Conservation (phyloP, 129 eudicot species). For the Flaveria robusta region DNA sequence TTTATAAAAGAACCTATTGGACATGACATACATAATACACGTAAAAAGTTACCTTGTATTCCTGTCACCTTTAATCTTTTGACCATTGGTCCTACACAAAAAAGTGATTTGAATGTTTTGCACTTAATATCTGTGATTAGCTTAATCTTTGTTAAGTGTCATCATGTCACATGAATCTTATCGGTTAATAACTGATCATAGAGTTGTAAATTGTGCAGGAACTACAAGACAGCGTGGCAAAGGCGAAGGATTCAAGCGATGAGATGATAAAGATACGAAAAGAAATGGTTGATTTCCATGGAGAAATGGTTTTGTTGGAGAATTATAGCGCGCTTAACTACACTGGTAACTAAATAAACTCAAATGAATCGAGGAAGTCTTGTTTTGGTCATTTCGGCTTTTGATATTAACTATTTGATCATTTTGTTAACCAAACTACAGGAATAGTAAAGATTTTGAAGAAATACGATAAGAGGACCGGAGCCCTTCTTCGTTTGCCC, state of each 20-base stretch:
- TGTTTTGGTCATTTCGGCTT: not conserved
- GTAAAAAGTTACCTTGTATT: not conserved
- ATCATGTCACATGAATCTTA: not conserved
- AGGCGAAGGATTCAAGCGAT: constrained; percentile 50
- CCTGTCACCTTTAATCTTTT: not conserved
- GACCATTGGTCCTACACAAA: not conserved
- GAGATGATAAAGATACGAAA: constrained; percentile 69
- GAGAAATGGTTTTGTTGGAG: constrained; percentile 87
- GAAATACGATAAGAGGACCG: constrained; percentile 81
- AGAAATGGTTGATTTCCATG: constrained; percentile 86
- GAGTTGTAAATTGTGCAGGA: constrained; percentile 39
- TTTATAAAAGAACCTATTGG: constrained; percentile 12
- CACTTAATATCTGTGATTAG: not conserved
- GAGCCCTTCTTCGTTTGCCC: constrained; percentile 76
- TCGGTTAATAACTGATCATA: not conserved
- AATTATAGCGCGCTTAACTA: constrained; percentile 85
- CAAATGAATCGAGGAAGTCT: not conserved
- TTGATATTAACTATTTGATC: not conserved
- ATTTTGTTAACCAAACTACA: constrained; percentile 28
- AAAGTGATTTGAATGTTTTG: not conserved
- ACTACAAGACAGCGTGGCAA: constrained; percentile 65
- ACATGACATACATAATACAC: not conserved
- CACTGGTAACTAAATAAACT: constrained; percentile 46
- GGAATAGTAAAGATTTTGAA: constrained; percentile 77
- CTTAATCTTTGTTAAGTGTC: not conserved